A percentile compares a stretch with the other conserved stretches of the same genome.
These are phyloP conservation scores for Phyllostachys edulis DNA, from an alignment of 176 grass and related monocot genomes.

Conservation along the genomic window DNA sequence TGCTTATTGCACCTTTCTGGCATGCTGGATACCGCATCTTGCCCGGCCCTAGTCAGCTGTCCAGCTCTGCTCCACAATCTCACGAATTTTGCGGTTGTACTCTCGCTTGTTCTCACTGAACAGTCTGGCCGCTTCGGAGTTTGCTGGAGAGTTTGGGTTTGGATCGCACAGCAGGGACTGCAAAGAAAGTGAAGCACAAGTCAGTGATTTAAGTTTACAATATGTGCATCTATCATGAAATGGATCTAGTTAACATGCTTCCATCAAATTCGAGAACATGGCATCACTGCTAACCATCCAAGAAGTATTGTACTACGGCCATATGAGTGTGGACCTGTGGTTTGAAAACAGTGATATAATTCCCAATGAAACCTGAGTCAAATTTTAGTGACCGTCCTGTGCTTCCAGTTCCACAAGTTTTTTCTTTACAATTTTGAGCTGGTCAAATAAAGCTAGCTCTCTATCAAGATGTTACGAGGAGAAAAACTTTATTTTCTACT, in stretches of 20 bases:
- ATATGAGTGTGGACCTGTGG: neutral
- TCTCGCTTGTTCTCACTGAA: slow-evolving; percentile 97
- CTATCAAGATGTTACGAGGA: neutral
- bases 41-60: slow-evolving; percentile 69
- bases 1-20: slow-evolving; percentile 47
- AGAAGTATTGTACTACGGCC: neutral
- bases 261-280: neutral
- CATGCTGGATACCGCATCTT: neutral
- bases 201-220: neutral
- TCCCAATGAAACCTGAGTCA: neutral
- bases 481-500: neutral
- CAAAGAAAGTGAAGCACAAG: slow-evolving; percentile 23
- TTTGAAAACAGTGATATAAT: neutral
- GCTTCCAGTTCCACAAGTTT: neutral
- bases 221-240: neutral
- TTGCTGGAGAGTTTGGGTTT: slow-evolving; percentile 91
- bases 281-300: neutral
- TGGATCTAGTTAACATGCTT: neutral
- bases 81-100: slow-evolving; percentile 88
- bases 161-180: slow-evolving; percentile 95
- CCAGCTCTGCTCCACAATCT: slow-evolving; percentile 98
- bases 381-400: neutral
- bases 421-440: neutral
- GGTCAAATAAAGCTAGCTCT: neutral
- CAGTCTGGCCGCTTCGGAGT: slow-evolving; percentile 88